phyloP scores from a whole-genome alignment of 2,329 filamentous ascomycete genomes.

The Berkeleyomyces basicola region DNA sequence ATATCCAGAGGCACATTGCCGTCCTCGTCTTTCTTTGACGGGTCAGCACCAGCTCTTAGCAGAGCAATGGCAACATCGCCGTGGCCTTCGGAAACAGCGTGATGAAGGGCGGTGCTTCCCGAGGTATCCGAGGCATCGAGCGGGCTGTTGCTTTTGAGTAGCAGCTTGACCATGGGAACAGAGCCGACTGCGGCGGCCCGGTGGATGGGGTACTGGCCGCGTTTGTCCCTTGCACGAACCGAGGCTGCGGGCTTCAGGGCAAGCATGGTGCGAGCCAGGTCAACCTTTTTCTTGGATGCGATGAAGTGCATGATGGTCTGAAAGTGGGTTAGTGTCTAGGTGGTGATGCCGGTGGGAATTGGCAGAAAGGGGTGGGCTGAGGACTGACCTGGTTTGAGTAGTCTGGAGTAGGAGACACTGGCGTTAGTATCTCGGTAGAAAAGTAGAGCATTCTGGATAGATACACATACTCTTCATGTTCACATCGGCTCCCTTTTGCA shows the following conservation, averaged over 20 bases:
- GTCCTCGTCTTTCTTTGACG: constrained; percentile 56
- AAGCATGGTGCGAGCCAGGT: constrained; percentile 63
- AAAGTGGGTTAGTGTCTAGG: neutral
- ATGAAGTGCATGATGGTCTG: constrained; percentile 84
- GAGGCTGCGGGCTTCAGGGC: constrained; percentile 52
- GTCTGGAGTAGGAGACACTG: constrained; percentile 26
- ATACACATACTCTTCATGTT: constrained; percentile 48
- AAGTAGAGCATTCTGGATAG: neutral
- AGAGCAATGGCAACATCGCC: constrained; percentile 72
- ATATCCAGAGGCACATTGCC: constrained; percentile 61
- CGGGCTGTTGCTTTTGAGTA: constrained; percentile 63
- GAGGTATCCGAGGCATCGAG: constrained; percentile 68
- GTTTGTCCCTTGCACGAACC: constrained; percentile 63
- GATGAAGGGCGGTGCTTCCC: constrained; percentile 80
- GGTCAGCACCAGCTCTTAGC: constrained; percentile 71
- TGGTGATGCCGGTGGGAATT: too few species aligned
- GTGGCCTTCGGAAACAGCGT: constrained; percentile 62
- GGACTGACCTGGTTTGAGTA: constrained; percentile 44
- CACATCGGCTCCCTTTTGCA: constrained; percentile 53
- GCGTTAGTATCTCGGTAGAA: constrained; percentile 13
- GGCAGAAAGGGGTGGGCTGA: too few species aligned
- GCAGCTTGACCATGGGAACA: constrained; percentile 65
- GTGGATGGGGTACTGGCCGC: constrained; percentile 82
- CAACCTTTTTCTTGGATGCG: constrained; percentile 75
- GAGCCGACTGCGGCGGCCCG: constrained; percentile 81